Percentiles rank a stretch among this genome's conserved stretches.
Evolutionary conservation across 345 rosid species (phyloP).

Genomic region (Populus euphratica): DNA sequence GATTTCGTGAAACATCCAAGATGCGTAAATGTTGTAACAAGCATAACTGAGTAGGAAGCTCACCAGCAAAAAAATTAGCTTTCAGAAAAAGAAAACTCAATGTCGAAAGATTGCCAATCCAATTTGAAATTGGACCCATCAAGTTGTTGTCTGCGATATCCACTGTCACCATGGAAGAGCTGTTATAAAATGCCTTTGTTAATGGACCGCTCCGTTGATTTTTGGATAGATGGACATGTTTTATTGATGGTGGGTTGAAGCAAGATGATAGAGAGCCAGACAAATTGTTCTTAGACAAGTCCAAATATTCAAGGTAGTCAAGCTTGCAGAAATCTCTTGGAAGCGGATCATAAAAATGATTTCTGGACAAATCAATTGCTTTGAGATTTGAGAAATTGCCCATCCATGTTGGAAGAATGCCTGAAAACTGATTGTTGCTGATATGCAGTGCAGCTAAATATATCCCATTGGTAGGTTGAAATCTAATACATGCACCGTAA

Average conservation of each 20-base stretch:
- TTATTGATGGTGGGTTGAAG: background rate
- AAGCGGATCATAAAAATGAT: background rate
- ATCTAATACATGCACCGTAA: background rate
- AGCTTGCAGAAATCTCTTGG: background rate
- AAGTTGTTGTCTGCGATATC: conserved; percentile 18
- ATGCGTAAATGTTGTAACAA: background rate
- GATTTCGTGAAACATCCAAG: conserved; percentile 18
- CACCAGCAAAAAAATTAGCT: conserved; percentile 13
- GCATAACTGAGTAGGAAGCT: conserved; percentile 12
- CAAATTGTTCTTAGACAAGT: background rate
- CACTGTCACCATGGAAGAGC: background rate
- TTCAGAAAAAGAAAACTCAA: conserved; percentile 22
- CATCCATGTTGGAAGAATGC: background rate
- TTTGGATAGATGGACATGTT: background rate
- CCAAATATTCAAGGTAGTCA: background rate
- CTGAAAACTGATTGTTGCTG: background rate
- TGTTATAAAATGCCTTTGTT: background rate
- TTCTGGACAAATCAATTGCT: background rate
- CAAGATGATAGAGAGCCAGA: background rate
- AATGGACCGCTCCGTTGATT: conserved; percentile 4
- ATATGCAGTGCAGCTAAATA: background rate
- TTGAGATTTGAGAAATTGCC: background rate
- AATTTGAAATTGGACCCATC: conserved; percentile 8
- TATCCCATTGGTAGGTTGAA: background rate
- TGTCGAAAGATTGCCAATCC: background rate